Evolutionary conservation across 495 filamentous ascomycete species (phyloP), one percentile per base, ranked within the genome.

Genomic region (Penicillium pulvis): DNA sequence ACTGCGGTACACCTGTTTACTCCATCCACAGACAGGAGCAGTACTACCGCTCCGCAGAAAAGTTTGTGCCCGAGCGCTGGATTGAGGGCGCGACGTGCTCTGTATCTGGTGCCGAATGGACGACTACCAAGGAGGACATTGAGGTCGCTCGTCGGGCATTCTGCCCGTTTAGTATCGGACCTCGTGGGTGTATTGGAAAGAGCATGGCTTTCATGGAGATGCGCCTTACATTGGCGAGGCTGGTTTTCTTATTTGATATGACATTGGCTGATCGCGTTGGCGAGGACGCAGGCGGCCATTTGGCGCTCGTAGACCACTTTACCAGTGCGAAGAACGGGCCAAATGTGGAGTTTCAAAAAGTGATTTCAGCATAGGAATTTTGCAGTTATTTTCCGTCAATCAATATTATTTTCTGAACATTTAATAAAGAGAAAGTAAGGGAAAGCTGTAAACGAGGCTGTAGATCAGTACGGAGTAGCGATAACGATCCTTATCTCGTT

Each of bases 131-230:
- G 31, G 69, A 76, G 19, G 68, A 69, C 4, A 69, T 82, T 11
- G 78, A 77, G 51, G 56, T 66, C 1, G 75, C 77, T 5, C 71
- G 73, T 0, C 61, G 61, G 4, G 81, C 81, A 16, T 86, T 83
- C 63, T 80, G 73, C 31, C 83, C 85, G 1, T 87, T 87, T 54
- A 80, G 76, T 33, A 77, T 84, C 42, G 85, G 85, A 1, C 79
- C 79, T 0, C 70, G 83, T 10, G 80, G 80, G 0, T 87, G 84
- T 48, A 80, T 85, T 47, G 85, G 83, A 2, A 83, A 84, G 72
- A 71, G 71, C 7, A 77, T 87, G 65, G 85, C 85, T 6, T 75
- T 80, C 35, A 75, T 81, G 71, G 84, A 87, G 60, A 71, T 85
- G 55, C 71, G 74, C 8, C 54, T 85, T 41, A 78, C 78, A 0